Evolutionary conservation across 2,329 filamentous ascomycete species (phyloP).

Genomic region (Elsinoe fawcettii): DNA sequence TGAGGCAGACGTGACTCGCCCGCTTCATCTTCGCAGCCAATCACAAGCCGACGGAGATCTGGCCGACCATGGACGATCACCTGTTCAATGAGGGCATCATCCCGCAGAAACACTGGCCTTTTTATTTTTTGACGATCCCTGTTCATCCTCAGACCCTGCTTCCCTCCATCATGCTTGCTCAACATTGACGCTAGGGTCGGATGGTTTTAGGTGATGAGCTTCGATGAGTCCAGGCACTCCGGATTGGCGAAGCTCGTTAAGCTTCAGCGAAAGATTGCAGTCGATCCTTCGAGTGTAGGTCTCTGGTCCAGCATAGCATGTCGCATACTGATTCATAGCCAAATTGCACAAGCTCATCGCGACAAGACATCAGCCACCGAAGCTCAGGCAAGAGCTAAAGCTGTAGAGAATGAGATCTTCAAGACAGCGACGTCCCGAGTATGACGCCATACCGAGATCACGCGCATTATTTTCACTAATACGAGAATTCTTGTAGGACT

Average conservation of each 20-base stretch:
- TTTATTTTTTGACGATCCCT: background rate
- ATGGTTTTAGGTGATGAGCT: background rate
- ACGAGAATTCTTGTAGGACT: slow-evolving; percentile 14
- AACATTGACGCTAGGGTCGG: background rate
- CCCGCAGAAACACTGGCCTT: background rate
- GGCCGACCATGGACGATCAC: background rate
- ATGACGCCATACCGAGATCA: slow-evolving; percentile 1
- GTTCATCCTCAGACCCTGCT: background rate
- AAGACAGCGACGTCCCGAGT: background rate
- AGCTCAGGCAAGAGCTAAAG: slow-evolving; percentile 10
- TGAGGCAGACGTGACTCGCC: slow-evolving; percentile 6
- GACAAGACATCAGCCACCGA: background rate
- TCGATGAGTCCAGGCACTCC: slow-evolving; percentile 13
- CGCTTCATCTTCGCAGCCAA: background rate
- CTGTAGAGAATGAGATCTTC: slow-evolving; percentile 11
- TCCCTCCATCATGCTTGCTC: background rate
- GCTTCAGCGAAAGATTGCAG: slow-evolving; percentile 17
- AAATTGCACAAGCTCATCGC: slow-evolving; percentile 5
- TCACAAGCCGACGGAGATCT: background rate
- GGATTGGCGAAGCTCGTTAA: slow-evolving; percentile 12
- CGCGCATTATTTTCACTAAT: background rate
- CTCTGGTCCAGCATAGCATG: background rate
- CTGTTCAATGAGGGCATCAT: background rate
- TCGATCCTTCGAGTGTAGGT: slow-evolving; percentile 14
- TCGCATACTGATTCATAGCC: slow-evolving; percentile 1